Base-by-base conservation (phyloP, 163 green algal species). In the Chlamydomonas reinhardtii region DNA sequence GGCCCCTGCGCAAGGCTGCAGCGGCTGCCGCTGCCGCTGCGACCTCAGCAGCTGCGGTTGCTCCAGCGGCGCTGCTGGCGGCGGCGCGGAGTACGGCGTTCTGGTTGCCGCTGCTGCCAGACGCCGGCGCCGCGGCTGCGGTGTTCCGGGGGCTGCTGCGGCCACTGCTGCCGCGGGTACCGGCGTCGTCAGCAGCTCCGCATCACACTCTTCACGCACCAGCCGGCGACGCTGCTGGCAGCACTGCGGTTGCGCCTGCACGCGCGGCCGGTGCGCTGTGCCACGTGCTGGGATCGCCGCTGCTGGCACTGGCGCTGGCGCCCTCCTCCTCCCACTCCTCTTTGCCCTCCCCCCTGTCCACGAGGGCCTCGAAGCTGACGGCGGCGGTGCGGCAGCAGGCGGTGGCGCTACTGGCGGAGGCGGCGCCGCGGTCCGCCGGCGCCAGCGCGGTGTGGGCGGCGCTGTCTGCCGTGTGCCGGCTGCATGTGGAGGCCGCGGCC, bases 61-160 rank as follows among this genome's bases (percentile, higher is more conserved):
- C 59, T 0, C 29, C 66, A 2, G 66, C 66, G n/a, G 66, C 32
- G 68, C 32, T n/a, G 34, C 68, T 43, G 68, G 81, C 81, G 1
- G 81, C 56, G 14, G 79, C 48, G 9, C 65, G 79, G 31, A 77
- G 79, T 34, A 48, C 48, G 5, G 48, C 68, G 0, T 85, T 77
- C 54, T 85, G 79, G 79, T 25, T 78, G 14, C 79, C 65, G 8
- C 32, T 48, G 22, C 32, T 85, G 22, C 22, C 27, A 0, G 59
- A 54, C 29, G 15, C 48, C 31, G 68, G 12, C 24, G 68, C 6
- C 25, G 52, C 39, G 32, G 52, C 24, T 22, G 66, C 52, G 24
- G 79, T 68, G 2, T 59, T 85, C 20, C 15, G 4, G 12, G 3
- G 62, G 4, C 48, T 75, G 35, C 79, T 52, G 68, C 52, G 20